phyloP scores from a whole-genome alignment of 495 filamentous ascomycete species.

The Lineolata rhizophorae region DNA sequence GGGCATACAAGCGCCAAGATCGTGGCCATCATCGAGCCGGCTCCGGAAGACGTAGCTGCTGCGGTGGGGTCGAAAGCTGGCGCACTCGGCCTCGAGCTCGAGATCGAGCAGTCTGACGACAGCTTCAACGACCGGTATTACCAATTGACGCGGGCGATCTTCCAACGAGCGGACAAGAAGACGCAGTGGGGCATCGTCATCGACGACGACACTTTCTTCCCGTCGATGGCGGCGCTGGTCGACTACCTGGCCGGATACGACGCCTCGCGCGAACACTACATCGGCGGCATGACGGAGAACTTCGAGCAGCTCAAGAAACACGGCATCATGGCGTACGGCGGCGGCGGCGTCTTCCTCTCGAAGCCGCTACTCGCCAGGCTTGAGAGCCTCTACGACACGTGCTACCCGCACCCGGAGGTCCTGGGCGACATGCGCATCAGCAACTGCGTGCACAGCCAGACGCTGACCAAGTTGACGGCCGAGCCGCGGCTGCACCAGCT shows the following conservation, averaged over 20 bases:
- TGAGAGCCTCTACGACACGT: neutral
- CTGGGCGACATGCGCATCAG: too few relatives aligned
- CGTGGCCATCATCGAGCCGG: too few relatives aligned
- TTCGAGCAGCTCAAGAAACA: slow-evolving; percentile 33
- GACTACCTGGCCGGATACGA: slow-evolving; percentile 33
- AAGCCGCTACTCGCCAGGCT: slow-evolving; percentile 22
- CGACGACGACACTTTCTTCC: slow-evolving; percentile 58
- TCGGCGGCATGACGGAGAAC: slow-evolving; percentile 45
- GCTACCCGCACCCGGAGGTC: neutral
- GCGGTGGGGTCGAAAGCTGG: too few relatives aligned
- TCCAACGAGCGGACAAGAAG: too few relatives aligned
- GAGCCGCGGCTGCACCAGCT: slow-evolving; percentile 30
- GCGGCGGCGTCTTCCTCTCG: slow-evolving; percentile 45
- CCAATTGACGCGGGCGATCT: too few relatives aligned
- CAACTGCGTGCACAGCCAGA: neutral
- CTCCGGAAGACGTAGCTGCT: too few relatives aligned
- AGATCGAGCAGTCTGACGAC: too few relatives aligned
- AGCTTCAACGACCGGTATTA: too few relatives aligned
- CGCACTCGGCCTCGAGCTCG: too few relatives aligned
- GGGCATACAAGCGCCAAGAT: too few relatives aligned
- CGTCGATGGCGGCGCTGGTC: slow-evolving; percentile 31
- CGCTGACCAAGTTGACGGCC: slow-evolving; percentile 19
- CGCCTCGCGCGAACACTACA: slow-evolving; percentile 28
- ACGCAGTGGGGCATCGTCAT: slow-evolving; percentile 42
- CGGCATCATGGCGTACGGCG: slow-evolving; percentile 46